Evolutionary conservation across 306 rosid genomes (phyloP), one percentile per base, ranked within the genome.

Genomic region (Quercus engelmannii): DNA sequence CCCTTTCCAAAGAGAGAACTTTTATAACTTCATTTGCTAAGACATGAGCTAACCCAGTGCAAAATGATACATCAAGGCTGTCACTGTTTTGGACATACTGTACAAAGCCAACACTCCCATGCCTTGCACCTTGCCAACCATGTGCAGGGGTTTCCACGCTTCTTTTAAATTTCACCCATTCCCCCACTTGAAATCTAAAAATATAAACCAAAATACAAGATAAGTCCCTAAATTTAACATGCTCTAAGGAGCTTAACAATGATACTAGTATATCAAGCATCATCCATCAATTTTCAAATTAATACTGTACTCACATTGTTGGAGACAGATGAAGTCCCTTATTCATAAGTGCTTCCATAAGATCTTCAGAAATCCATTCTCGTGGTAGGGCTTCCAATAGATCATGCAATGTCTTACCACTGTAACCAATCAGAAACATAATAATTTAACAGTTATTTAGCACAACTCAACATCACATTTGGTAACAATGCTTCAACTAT

Each of bases 321-420:
- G 91, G 90, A 83, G 98, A 93, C 69, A 95, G 80, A 89, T 86
- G 89, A 82, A 93, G 91, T 69, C 97, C 93, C 85, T 88, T 90
- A 61, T 73, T 82, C 73, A 80, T 67, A 67, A 95, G 94, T 74
- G 96, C 97, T 87, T 93, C 99, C 93, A 93, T 87, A 79, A 95
- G 82, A 90, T 95, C 97, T 86, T 95, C 99, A 49, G 93, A 95
- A 74, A 95, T 83, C 97, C 98, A 93, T 81, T 93, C 99, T 77
- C 96, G 93, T n/a, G 98, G 98, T 78, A 95, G 94, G 76, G 92
- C 91, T 82, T 95, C 99, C 84, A 95, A 82, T 79, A 92, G 89
- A 79, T 95, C 99, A 49, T 93, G 93, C 69, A 93, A 77, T 20
- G 94, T 89, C 92, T 83, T 95, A 88, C 99, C 99, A 85, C 99